Percentiles rank a stretch among this genome's conserved stretches.
These are phyloP conservation scores for Aspergillus piperis DNA, from an alignment of 2,329 filamentous ascomycete genomes.

Conservation along the genomic window DNA sequence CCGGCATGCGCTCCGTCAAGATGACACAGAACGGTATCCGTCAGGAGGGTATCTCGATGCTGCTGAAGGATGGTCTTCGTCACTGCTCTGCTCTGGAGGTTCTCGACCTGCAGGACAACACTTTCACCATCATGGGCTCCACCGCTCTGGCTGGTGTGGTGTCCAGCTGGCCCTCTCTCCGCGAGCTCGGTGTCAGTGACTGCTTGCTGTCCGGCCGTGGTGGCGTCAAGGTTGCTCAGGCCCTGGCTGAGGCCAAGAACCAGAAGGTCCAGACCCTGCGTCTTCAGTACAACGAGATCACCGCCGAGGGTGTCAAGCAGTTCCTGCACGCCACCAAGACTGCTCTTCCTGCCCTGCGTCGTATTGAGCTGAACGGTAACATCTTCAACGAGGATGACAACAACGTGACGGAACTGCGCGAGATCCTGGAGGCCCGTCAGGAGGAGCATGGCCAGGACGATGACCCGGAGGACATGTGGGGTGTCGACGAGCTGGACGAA, in stretches of 20 bases:
- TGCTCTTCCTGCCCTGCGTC: constrained; percentile 72
- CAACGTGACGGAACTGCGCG: constrained; percentile 66
- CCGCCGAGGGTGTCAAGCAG: constrained; percentile 69
- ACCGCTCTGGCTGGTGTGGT: constrained; percentile 75
- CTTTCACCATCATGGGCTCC: constrained; percentile 81
- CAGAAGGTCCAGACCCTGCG: constrained; percentile 76
- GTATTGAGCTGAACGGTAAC: constrained; percentile 94
- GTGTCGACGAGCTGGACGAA: constrained; percentile 81
- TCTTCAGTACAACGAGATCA: constrained; percentile 94
- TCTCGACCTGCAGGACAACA: constrained; percentile 95
- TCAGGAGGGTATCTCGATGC: constrained; percentile 82
- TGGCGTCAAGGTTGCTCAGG: constrained; percentile 69
- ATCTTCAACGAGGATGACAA: constrained; percentile 86
- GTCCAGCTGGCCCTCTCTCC: constrained; percentile 70
- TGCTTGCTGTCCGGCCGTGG: constrained; percentile 80
- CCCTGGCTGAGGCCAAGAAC: constrained; percentile 75
- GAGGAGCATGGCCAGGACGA: constrained; percentile 63
- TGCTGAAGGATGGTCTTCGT: constrained; percentile 76
- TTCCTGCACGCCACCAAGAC: constrained; percentile 69
- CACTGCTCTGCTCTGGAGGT: constrained; percentile 69
- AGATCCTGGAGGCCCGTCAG: constrained; percentile 74
- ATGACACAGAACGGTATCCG: constrained; percentile 99
- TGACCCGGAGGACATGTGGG: constrained; percentile 79
- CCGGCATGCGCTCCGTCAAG: constrained; percentile 79
- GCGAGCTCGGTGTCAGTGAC: constrained; percentile 86